Percentiles rank a stretch among this genome's conserved stretches.
Conservation (phyloP, 1,139 yeast genomes). For the Yamadazyma jaroonii region DNA sequence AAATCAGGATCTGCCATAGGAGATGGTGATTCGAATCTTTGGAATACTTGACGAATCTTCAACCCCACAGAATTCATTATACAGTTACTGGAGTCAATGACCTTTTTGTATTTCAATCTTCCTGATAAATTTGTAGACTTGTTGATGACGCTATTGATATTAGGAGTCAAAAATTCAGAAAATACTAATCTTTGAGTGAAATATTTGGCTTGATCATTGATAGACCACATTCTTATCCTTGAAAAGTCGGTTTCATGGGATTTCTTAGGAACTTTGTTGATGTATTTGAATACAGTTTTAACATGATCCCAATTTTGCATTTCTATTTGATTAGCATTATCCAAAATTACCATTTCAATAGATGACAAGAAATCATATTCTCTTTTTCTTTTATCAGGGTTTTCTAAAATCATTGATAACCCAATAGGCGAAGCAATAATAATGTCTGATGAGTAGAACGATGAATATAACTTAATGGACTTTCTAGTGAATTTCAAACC, state of each 20-base stretch:
- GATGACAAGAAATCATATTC: conserved; percentile 79
- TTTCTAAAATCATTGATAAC: conserved; percentile 71
- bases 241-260: conserved; percentile 89
- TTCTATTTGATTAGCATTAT: conserved; percentile 81
- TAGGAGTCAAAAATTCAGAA: conserved; percentile 76
- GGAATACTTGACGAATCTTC: conserved; percentile 69
- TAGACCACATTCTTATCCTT: conserved; percentile 87
- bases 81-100: conserved; percentile 34
- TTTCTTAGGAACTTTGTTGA: conserved; percentile 73
- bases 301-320: conserved; percentile 96
- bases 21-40: conserved; percentile 58
- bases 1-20: conserved; percentile 72
- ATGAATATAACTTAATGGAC: conserved; percentile 76
- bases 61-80: conserved; percentile 52
- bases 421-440: conserved; percentile 94
- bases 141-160: conserved; percentile 62
- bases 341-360: conserved; percentile 76
- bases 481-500: conserved; percentile 91
- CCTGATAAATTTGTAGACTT: conserved; percentile 67
- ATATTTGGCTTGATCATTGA: conserved; percentile 74
- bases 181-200: conserved; percentile 80
- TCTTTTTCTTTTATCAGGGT: conserved; percentile 57
- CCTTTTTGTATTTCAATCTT: conserved; percentile 52
- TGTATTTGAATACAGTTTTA: conserved; percentile 61
- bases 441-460: conserved; percentile 82